Percentiles rank a stretch among this genome's conserved stretches.
These are phyloP conservation scores for Magnusiomyces paraingens DNA, from an alignment of 1,139 yeast genomes.

Conservation along the genomic window DNA sequence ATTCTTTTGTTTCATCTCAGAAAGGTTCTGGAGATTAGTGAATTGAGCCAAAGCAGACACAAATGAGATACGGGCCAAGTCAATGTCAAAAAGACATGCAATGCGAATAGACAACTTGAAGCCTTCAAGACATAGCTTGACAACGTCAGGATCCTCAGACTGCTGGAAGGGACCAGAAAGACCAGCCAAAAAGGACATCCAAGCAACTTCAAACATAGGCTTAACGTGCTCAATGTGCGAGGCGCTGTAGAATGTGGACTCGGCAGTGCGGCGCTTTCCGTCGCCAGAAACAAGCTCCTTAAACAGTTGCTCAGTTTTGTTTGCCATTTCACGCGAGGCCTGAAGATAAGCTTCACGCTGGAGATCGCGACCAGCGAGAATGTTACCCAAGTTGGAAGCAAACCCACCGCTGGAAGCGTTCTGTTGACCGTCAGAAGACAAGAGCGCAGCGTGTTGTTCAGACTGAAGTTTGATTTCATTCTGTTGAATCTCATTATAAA, in stretches of 20 bases:
- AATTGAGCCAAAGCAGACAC: constrained; percentile 87
- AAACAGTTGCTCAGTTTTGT: constrained; percentile 81
- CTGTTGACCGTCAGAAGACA: constrained; percentile 53
- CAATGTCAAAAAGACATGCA: constrained; percentile 77
- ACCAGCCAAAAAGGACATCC: constrained; percentile 97
- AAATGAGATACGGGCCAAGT: constrained; percentile 81
- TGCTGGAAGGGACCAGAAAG: constrained; percentile 90
- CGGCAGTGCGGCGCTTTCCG: constrained; percentile 24
- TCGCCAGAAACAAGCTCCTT: constrained; percentile 55
- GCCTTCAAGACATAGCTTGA: constrained; percentile 75
- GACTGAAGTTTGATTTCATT: constrained; percentile 88
- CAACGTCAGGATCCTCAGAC: constrained; percentile 69
- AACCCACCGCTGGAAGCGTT: constrained; percentile 31
- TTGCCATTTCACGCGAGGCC: constrained; percentile 87
- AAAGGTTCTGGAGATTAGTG: constrained; percentile 69
- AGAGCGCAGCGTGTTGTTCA: constrained; percentile 88
- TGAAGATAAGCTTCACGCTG: constrained; percentile 83
- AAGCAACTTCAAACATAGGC: constrained; percentile 86
- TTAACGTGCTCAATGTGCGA: constrained; percentile 85
- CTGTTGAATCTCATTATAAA: constrained; percentile 68
- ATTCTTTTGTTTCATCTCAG: constrained; percentile 73
- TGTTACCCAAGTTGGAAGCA: constrained; percentile 48
- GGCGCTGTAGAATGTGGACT: constrained; percentile 46
- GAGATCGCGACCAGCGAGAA: constrained; percentile 55
- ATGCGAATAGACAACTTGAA: constrained; percentile 74